phyloP scores from a whole-genome alignment of 139 green algal genomes.

The Chlamydomonas urium region DNA sequence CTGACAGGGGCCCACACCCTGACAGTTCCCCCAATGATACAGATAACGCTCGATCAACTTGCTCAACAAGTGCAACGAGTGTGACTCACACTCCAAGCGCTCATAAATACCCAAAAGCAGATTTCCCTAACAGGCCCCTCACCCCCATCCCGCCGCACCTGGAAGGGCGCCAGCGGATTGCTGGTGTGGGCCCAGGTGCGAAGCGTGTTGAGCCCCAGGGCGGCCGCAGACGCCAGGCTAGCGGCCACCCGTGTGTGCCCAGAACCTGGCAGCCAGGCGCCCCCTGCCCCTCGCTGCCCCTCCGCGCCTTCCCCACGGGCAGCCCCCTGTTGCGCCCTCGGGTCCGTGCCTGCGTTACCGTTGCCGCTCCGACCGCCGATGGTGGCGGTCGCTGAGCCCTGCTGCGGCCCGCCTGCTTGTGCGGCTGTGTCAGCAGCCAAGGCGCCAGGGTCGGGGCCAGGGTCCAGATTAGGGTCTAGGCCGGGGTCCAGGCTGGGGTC shows the following conservation, averaged over 20 bases:
- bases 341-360: no score
- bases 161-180: slow-evolving; percentile 36
- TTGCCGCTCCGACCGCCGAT: no score
- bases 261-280: no score
- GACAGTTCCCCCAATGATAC: neutral
- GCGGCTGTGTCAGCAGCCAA: slow-evolving; percentile 10
- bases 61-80: neutral
- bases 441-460: neutral
- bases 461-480: no score
- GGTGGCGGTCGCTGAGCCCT: no score
- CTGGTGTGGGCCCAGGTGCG: slow-evolving; percentile 67
- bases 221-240: slow-evolving; percentile 30
- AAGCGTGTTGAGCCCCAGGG: slow-evolving; percentile 55
- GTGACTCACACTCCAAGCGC: no score
- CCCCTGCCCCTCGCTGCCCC: no score
- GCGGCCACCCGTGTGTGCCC: slow-evolving; percentile 28
- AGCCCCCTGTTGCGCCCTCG: no score
- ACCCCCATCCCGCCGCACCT: neutral
- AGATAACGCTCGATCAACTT: neutral
- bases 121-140: neutral
- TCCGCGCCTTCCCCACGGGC: no score
- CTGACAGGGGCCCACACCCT: no score
- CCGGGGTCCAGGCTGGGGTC: neutral
- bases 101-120: no score
- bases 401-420: no score